Percentiles rank a stretch among this genome's conserved stretches.
Evolutionary conservation across 2,329 filamentous ascomycete genomes (phyloP).

Genomic region (Mycosphaerella arachidis): DNA sequence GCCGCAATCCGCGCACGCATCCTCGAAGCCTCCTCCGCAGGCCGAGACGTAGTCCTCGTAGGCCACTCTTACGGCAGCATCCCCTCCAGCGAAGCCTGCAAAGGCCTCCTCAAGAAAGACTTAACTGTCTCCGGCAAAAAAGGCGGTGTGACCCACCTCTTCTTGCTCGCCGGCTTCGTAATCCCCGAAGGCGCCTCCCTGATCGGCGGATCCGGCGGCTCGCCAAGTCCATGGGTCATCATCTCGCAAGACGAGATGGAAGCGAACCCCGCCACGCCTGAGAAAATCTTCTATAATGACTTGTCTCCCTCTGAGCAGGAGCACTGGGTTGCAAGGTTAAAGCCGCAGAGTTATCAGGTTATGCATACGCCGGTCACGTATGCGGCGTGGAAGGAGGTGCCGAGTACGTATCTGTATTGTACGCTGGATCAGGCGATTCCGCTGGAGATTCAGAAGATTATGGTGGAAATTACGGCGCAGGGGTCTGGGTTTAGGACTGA

Average conservation of each 20-base stretch:
- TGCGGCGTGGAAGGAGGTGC: constrained; percentile 38
- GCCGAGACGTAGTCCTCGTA: constrained; percentile 26
- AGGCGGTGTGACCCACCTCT: constrained; percentile 24
- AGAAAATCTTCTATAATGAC: constrained; percentile 20
- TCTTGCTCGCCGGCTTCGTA: constrained; percentile 27
- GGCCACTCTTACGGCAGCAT: constrained; percentile 33
- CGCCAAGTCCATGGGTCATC: constrained; percentile 8
- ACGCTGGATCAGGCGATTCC: constrained; percentile 38
- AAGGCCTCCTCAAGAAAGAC: constrained; percentile 13
- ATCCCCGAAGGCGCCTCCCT: constrained; percentile 18
- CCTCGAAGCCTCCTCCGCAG: constrained; percentile 16
- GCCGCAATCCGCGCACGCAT: constrained; percentile 19
- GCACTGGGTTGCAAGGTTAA: constrained; percentile 6
- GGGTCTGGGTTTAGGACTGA: constrained; percentile 18
- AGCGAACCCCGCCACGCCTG: constrained; percentile 4
- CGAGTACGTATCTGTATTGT: constrained; percentile 41
- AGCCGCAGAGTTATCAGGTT: constrained; percentile 10
- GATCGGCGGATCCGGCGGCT: constrained; percentile 15
- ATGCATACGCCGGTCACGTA: constrained; percentile 20
- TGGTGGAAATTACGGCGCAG: constrained; percentile 28
- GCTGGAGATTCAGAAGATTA: constrained; percentile 33
- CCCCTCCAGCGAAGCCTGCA: constrained; percentile 25
- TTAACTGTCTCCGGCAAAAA: constrained; percentile 13
- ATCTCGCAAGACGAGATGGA: constrained; percentile 12
- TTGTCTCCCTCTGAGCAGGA: constrained; percentile 7